Evolutionary conservation across 169 alveolate species (phyloP), one percentile per base, ranked within the genome.

Genomic region (Toxoplasma gondii): DNA sequence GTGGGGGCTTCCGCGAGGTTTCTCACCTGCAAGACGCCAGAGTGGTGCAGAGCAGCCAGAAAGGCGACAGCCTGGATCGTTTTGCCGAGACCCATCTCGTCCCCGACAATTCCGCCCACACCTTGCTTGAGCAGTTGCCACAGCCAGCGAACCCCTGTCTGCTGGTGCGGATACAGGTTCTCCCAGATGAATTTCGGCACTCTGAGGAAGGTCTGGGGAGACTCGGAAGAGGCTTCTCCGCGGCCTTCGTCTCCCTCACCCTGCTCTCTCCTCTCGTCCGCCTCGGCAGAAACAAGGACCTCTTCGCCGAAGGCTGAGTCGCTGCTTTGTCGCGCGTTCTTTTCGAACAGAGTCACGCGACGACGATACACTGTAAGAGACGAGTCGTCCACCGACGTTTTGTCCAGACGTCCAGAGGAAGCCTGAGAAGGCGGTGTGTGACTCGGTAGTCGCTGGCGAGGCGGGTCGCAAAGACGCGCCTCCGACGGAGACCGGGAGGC

Each of bases 41-140:
- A 92, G n/a, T 84, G 92, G 36, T 93, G 95, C 53, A 95, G 78
- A 16, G 91, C 93, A 43, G 98, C 97, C 39, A 98, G 84, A 44
- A 97, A 96, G 0, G 99, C 97, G 29, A 97, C 97, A 7, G 98
- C 98, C 96, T 98, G 97, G 27, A 98, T 97, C 16, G 99, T 98
- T 91, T 98, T 98, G 36, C 99, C 99, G 22, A 98, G 94, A 7
- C 99, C 99, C 99, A 98, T 98, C 94, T 98, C 99, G 95, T 98
- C 99, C 12, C 98, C 99, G 43, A 98, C 93, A 67, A 98, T 97
- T 0, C 99, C 99, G 82, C 98, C 98, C 64, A 97, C 97, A 54
- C 91, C 54, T 74, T 93, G 70, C 38, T 78, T 36, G 43, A 88
- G 95, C 67, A 95, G 94, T 12, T 88, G 70, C 93, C 88, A 93